phyloP scores from a whole-genome alignment of 805 yeast species.

The Debaryomyces hansenii region DNA sequence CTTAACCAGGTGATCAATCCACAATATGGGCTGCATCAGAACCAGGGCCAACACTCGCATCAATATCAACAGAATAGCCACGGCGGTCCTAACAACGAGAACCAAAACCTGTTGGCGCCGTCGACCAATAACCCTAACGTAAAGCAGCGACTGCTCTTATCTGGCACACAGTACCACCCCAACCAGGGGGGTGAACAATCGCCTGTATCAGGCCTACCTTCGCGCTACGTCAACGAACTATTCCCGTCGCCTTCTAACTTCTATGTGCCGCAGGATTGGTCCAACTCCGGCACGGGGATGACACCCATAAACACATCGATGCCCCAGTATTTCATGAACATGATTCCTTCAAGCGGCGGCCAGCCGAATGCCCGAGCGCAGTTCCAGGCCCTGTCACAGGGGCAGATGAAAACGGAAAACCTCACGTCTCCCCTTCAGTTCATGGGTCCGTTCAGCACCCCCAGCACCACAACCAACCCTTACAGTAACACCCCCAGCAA shows the following conservation, averaged over 20 bases:
- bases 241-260: constrained; percentile 82
- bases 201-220: constrained; percentile 69
- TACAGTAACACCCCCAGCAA: neutral
- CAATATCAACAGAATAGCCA: constrained; percentile 21
- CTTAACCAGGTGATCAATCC: constrained; percentile 31
- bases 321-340: constrained; percentile 38
- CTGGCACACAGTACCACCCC: constrained; percentile 1
- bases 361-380: constrained; percentile 10
- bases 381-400: neutral
- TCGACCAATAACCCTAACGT: neutral
- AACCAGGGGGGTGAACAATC: constrained; percentile 61
- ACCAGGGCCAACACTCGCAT: constrained; percentile 16
- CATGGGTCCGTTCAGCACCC: constrained; percentile 34
- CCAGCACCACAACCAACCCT: too few relatives aligned
- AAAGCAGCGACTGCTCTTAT: neutral
- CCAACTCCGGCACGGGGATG: constrained; percentile 31
- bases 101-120: constrained; percentile 7
- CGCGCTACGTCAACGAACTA: constrained; percentile 67
- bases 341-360: constrained; percentile 21
- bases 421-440: constrained; percentile 23
- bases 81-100: constrained; percentile 17
- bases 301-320: constrained; percentile 35
- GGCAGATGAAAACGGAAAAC: constrained; percentile 1
- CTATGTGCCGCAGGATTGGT: constrained; percentile 56
- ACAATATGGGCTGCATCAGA: constrained; percentile 13